Evolutionary conservation across 1,284 basidiomycete genomes (phyloP).

Genomic region (Irpex lacteus): DNA sequence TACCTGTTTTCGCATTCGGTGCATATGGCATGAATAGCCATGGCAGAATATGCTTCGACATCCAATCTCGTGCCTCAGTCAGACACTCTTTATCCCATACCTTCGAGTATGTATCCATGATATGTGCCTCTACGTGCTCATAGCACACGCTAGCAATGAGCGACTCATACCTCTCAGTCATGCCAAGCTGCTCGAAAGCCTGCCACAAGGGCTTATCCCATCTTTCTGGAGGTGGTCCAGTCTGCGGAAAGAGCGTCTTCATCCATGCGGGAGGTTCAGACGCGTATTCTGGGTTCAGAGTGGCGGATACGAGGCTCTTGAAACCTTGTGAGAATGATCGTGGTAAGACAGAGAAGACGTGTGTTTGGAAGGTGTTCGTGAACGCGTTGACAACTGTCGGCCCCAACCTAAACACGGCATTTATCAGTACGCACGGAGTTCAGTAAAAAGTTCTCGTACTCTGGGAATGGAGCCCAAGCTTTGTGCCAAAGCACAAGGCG

Average conservation of each 20-base stretch:
- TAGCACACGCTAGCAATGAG: conserved; percentile 83
- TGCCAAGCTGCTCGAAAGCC: conserved; percentile 69
- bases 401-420: conserved; percentile 47
- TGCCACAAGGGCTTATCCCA: conserved; percentile 47
- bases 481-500: conserved; percentile 65
- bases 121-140: conserved; percentile 76
- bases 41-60: conserved; percentile 72
- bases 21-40: conserved; percentile 85
- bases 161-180: conserved; percentile 83
- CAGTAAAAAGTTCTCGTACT: too few relatives aligned
- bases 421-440: conserved; percentile 11
- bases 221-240: conserved; percentile 16
- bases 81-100: conserved; percentile 73
- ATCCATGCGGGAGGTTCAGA: conserved; percentile 24
- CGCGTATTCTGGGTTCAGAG: conserved; percentile 39
- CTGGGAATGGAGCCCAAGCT: conserved; percentile 59
- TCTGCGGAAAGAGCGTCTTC: conserved; percentile 3
- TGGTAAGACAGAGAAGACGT: conserved; percentile 65
- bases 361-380: conserved; percentile 65
- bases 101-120: conserved; percentile 61
- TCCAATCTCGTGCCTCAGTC: conserved; percentile 65
- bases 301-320: conserved; percentile 58
- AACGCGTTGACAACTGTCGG: conserved; percentile 57
- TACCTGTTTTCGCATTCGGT: conserved; percentile 52
- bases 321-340: conserved; percentile 62